Evolutionary conservation across 495 filamentous ascomycete genomes (phyloP).

Genomic region (Aspergillus egyptiacus): DNA sequence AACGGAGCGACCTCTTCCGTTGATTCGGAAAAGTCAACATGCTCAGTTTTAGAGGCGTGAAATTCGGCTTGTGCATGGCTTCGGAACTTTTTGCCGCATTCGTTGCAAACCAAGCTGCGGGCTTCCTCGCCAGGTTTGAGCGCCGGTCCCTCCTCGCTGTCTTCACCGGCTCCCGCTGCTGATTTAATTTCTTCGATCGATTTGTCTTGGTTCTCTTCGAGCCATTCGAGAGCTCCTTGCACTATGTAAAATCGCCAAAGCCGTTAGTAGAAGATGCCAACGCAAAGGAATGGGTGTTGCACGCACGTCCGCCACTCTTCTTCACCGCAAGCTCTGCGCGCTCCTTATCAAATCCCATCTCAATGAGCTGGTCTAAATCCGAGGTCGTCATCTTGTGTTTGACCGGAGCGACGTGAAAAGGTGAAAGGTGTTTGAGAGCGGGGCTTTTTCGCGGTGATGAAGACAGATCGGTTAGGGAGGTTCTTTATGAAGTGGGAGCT

Average conservation of each 20-base stretch:
- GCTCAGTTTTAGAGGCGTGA: slow-evolving; percentile 82
- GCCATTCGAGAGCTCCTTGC: slow-evolving; percentile 86
- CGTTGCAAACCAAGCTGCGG: slow-evolving; percentile 72
- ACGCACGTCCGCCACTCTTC: slow-evolving; percentile 68
- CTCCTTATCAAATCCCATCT: slow-evolving; percentile 90
- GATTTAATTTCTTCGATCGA: slow-evolving; percentile 68
- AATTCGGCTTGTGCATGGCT: slow-evolving; percentile 75
- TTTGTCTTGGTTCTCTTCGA: slow-evolving; percentile 83
- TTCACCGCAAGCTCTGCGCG: slow-evolving; percentile 75
- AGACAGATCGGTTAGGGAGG: background rate
- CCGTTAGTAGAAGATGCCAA: background rate
- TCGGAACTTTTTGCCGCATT: slow-evolving; percentile 87
- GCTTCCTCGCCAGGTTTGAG: slow-evolving; percentile 60
- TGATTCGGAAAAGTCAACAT: slow-evolving; percentile 89
- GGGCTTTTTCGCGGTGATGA: background rate
- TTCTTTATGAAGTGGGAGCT: background rate
- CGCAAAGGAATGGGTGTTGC: background rate
- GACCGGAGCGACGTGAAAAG: background rate
- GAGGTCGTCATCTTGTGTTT: slow-evolving; percentile 54
- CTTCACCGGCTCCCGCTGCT: slow-evolving; percentile 21
- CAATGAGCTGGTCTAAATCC: slow-evolving; percentile 74
- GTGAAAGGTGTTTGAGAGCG: background rate
- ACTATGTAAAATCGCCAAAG: slow-evolving; percentile 44
- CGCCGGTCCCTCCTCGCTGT: slow-evolving; percentile 43
- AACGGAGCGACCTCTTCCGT: slow-evolving; percentile 85